phyloP scores from a whole-genome alignment of 805 yeast species.

The Starmerella ratchasimensis region DNA sequence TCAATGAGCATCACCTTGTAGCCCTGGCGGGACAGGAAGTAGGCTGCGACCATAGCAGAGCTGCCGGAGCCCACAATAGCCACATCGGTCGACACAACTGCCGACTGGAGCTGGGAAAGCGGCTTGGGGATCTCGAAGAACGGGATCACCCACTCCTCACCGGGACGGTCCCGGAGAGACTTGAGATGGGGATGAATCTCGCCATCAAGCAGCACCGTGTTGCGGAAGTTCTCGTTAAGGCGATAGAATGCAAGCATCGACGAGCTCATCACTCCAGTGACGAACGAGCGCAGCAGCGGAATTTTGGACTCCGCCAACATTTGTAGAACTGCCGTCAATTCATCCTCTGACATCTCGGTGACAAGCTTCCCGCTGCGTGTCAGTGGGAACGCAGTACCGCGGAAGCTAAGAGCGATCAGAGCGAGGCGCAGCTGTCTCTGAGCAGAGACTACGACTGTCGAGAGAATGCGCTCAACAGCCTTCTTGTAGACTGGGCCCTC shows the following conservation, averaged over 20 bases:
- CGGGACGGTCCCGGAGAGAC: background rate
- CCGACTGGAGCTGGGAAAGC: background rate
- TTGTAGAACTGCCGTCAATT: conserved; percentile 27
- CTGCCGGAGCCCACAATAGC: conserved; percentile 40
- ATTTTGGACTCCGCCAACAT: conserved; percentile 34
- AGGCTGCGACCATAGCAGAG: conserved; percentile 42
- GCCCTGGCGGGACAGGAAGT: conserved; percentile 33
- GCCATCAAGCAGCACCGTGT: conserved; percentile 6
- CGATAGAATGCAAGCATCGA: conserved; percentile 7
- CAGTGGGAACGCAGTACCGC: conserved; percentile 19
- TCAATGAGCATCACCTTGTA: conserved; percentile 35
- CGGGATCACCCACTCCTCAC: conserved; percentile 5
- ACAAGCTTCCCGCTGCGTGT: conserved; percentile 18
- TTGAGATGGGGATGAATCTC: conserved; percentile 11
- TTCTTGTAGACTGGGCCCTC: background rate
- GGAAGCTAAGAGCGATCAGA: conserved; percentile 16
- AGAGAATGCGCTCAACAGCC: conserved; percentile 1
- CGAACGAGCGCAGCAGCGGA: conserved; percentile 28
- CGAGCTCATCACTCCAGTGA: conserved; percentile 24
- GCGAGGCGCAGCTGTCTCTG: conserved; percentile 13
- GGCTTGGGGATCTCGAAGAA: conserved; percentile 7
- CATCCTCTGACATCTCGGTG: conserved; percentile 21
- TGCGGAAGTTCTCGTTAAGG: conserved; percentile 1
- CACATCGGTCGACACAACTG: conserved; percentile 26
- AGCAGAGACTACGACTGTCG: background rate